Base-by-base conservation (phyloP, 352 stramenopile genomes). In the Pythium myriotylum region DNA sequence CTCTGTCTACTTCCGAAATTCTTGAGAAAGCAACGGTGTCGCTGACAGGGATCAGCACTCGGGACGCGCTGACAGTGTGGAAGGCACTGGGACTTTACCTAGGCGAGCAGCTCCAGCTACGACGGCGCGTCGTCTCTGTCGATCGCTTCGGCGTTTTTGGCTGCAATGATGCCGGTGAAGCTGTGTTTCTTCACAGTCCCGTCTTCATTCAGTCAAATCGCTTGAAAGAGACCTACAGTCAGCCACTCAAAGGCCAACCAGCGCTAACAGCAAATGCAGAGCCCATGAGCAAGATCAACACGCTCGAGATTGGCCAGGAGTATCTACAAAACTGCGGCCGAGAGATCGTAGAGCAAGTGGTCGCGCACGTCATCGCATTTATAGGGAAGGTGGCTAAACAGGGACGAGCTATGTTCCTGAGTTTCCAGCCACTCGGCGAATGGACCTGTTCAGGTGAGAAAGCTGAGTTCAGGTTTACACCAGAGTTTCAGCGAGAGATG, bases 371-470 rank as follows among this genome's bases (percentile, higher is more conserved):
- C 12, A 17, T 87, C 1, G 75, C 75, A n/a, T 73, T 70, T 43
- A 55, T 83, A 0, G 54, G 64, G 14, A 68, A 73, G 29, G 67
- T 67, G 60, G 70, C 71, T 27, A 87, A 87, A 54, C 67, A 76
- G 33, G 75, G 75, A 7, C 64, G 63, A 8, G 37, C 59, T 22
- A 56, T 82, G 33, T 65, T 68, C 2, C 51, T 90, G 19, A 70
- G 67, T 5, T 61, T 86, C 12, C 46, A 70, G 8, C 80, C 80
- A 3, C 32, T 88, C 7, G 80, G 80, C n/a, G 78, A 90, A 41
- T 90, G 80, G 80, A 27, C 64, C 42, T 84, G 72, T 54, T 39
- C 63, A 17, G 56, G 58, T 12, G 70, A 77, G 10, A 62, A 63
- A 8, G 67, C 60, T 10, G 59, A 62, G 24, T 84, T 89, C 46